Evolutionary conservation across 306 rosid species (phyloP).

Genomic region (Vigna nakashimae): DNA sequence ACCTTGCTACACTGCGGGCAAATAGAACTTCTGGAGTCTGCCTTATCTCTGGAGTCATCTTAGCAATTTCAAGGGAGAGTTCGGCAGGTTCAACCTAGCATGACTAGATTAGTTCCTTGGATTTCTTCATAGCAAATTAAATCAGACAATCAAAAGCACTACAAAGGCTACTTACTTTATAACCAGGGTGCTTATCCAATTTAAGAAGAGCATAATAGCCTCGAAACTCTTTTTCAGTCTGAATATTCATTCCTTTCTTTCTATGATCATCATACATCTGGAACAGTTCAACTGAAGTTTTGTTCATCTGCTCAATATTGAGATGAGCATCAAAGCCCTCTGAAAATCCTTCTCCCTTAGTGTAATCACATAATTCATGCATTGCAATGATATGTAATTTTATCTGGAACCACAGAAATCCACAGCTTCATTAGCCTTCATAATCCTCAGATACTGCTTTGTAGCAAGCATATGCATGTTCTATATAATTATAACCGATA

Average conservation of each 20-base stretch:
- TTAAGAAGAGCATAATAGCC: slow-evolving; percentile 99
- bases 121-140: slow-evolving; percentile 45
- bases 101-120: slow-evolving; percentile 51
- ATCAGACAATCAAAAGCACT: slow-evolving; percentile 42
- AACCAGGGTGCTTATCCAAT: slow-evolving; percentile 99
- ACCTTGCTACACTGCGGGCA: slow-evolving; percentile 98
- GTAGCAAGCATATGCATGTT: slow-evolving; percentile 39
- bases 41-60: slow-evolving; percentile 96
- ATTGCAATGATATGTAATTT: slow-evolving; percentile 91
- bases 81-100: slow-evolving; percentile 98
- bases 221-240: slow-evolving; percentile 88
- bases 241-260: slow-evolving; percentile 80
- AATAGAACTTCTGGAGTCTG: slow-evolving; percentile 90
- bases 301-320: slow-evolving; percentile 99
- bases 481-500: slow-evolving; percentile 4
- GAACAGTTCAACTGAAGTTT: slow-evolving; percentile 95
- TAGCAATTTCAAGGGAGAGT: slow-evolving; percentile 98
- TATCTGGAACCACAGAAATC: slow-evolving; percentile 70
- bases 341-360: slow-evolving; percentile 96
- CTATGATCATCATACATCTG: slow-evolving; percentile 98
- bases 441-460: slow-evolving; percentile 38
- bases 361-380: slow-evolving; percentile 96
- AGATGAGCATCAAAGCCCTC: slow-evolving; percentile 99
- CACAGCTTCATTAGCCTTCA: slow-evolving; percentile 47
- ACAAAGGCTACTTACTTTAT: slow-evolving; percentile 69